phyloP scores from a whole-genome alignment of 805 yeast genomes.

The Yueomyces sinensis region DNA sequence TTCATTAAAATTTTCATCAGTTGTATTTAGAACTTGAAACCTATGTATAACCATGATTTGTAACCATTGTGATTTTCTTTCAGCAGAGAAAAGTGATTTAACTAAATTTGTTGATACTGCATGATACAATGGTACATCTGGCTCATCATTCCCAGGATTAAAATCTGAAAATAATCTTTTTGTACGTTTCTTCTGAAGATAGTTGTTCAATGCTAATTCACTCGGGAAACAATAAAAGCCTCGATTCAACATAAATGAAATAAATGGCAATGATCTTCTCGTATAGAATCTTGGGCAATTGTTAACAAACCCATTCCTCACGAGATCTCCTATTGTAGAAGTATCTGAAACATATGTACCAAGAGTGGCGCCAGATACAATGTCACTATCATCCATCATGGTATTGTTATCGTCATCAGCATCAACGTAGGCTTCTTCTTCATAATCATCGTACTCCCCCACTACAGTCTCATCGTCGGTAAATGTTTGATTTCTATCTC shows the following conservation, averaged over 20 bases:
- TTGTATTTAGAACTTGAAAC: constrained; percentile 8
- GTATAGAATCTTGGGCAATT: constrained; percentile 17
- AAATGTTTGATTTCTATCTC: no score
- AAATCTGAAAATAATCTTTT: constrained; percentile 3
- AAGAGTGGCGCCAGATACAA: constrained; percentile 4
- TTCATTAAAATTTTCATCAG: constrained; percentile 4
- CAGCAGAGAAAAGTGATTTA: constrained; percentile 19
- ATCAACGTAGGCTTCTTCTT: no score
- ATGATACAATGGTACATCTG: constrained; percentile 27
- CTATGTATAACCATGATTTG: constrained; percentile 23
- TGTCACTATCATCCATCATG: constrained; percentile 5
- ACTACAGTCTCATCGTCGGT: no score
- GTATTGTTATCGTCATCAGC: constrained; percentile 9
- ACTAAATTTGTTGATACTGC: constrained; percentile 17
- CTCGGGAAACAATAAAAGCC: constrained; percentile 29
- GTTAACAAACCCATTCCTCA: constrained; percentile 17
- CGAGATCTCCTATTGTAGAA: constrained; percentile 18
- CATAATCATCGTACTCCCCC: no score
- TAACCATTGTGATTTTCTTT: neutral
- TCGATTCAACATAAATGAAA: constrained; percentile 22
- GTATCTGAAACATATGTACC: constrained; percentile 13
- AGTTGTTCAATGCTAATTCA: constrained; percentile 19
- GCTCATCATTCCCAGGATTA: constrained; percentile 19
- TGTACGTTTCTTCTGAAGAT: constrained; percentile 10
- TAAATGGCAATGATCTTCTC: constrained; percentile 22